Conservation (phyloP, 2,329 filamentous ascomycete species). For the Cladosporium oxysporum region DNA sequence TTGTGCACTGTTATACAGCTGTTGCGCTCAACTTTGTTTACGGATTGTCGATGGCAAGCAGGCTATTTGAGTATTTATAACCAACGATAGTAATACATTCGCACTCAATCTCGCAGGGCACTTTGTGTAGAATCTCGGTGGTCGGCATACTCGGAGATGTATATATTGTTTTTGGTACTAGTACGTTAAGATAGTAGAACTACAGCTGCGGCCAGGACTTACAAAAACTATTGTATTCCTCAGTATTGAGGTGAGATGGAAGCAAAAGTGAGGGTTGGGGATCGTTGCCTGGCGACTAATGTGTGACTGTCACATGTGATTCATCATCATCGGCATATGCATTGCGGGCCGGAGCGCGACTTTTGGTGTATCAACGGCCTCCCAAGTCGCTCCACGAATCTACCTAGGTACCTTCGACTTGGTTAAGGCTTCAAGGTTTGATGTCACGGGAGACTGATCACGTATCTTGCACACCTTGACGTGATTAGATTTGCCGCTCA, state of each 20-base stretch:
- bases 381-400: neutral
- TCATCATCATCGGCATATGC: conserved; percentile 3
- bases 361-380: neutral
- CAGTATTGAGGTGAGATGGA: neutral
- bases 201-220: neutral
- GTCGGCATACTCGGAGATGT: neutral
- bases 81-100: neutral
- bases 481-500: neutral
- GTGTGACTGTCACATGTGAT: conserved; percentile 6
- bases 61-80: neutral
- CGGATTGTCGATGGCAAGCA: neutral
- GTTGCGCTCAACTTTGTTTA: neutral
- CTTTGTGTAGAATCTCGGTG: neutral
- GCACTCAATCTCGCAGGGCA: neutral
- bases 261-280: neutral
- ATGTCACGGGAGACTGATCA: neutral
- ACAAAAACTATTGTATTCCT: neutral
- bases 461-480: conserved; percentile 6
- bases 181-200: neutral
- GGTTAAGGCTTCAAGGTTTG: neutral
- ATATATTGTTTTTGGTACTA: neutral
- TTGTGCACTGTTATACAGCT: neutral
- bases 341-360: neutral
- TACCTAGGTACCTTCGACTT: neutral
- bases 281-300: neutral